phyloP scores from a whole-genome alignment of 345 rosid species.

The Citrus cavaleriei region DNA sequence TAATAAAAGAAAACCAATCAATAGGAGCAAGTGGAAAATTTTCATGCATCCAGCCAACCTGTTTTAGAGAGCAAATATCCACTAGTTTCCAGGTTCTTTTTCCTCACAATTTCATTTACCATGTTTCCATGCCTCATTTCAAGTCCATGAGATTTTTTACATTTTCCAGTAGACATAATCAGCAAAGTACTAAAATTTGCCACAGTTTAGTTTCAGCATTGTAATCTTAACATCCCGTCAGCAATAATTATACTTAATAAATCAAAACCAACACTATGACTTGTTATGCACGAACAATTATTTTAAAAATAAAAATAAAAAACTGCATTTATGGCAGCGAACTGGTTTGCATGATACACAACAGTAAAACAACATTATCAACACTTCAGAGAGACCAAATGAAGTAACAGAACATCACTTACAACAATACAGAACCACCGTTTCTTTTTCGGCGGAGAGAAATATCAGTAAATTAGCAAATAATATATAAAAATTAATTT shows the following conservation, averaged over 20 bases:
- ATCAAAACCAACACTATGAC: background rate
- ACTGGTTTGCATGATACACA: background rate
- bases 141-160: background rate
- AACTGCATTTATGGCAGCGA: too few species aligned
- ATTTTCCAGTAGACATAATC: background rate
- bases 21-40: background rate
- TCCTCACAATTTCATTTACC: background rate
- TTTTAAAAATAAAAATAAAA: too few species aligned
- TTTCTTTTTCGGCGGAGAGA: background rate
- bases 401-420: background rate
- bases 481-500: background rate
- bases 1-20: background rate
- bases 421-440: background rate
- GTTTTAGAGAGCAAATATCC: background rate
- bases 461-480: background rate
- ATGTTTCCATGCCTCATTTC: background rate
- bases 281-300: background rate
- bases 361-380: background rate
- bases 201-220: background rate
- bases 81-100: background rate
- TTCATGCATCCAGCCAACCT: background rate
- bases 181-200: background rate
- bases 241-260: background rate
- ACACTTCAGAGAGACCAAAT: too few species aligned
- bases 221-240: background rate